Evolutionary conservation across 2,329 filamentous ascomycete genomes (phyloP).

Genomic region (Curvularia sp.): DNA sequence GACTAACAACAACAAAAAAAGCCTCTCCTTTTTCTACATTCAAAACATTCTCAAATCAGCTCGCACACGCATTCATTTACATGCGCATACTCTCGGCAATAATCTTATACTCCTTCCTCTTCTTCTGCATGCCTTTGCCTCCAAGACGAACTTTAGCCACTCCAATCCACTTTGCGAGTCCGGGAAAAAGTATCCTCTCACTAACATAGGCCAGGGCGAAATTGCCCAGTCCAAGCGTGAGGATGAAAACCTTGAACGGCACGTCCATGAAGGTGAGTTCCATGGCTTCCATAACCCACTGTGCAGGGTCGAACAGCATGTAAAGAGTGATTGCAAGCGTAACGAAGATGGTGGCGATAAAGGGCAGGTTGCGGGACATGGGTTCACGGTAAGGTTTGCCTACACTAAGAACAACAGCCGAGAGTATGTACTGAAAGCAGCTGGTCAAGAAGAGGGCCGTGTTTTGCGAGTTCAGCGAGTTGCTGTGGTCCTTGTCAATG

Average conservation of each 20-base stretch:
- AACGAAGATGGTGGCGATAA: slow-evolving; percentile 76
- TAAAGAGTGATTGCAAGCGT: slow-evolving; percentile 74
- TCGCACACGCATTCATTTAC: slow-evolving; percentile 8
- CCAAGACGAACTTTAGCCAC: slow-evolving; percentile 63
- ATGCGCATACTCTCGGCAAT: slow-evolving; percentile 57
- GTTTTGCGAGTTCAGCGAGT: slow-evolving; percentile 91
- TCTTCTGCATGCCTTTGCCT: slow-evolving; percentile 68
- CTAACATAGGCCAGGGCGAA: slow-evolving; percentile 73
- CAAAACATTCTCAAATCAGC: background rate
- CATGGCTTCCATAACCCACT: slow-evolving; percentile 77
- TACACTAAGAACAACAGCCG: slow-evolving; percentile 88
- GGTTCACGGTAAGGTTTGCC: slow-evolving; percentile 87
- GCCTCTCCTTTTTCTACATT: background rate
- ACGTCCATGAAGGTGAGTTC: slow-evolving; percentile 79
- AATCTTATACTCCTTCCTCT: slow-evolving; percentile 86
- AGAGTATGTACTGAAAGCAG: slow-evolving; percentile 94
- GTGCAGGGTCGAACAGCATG: slow-evolving; percentile 78
- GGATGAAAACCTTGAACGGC: slow-evolving; percentile 75
- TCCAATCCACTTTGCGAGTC: slow-evolving; percentile 72
- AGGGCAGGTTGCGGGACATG: slow-evolving; percentile 82
- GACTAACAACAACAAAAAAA: background rate
- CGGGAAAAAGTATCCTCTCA: slow-evolving; percentile 75
- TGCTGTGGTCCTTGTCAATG: slow-evolving; percentile 78
- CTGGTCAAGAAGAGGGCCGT: slow-evolving; percentile 88
- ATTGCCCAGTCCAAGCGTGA: slow-evolving; percentile 73